Percentiles rank a stretch among this genome's conserved stretches.
These are phyloP conservation scores for Saccharomyces hybrid DNA, from an alignment of 1,139 yeast genomes.

Conservation along the genomic window DNA sequence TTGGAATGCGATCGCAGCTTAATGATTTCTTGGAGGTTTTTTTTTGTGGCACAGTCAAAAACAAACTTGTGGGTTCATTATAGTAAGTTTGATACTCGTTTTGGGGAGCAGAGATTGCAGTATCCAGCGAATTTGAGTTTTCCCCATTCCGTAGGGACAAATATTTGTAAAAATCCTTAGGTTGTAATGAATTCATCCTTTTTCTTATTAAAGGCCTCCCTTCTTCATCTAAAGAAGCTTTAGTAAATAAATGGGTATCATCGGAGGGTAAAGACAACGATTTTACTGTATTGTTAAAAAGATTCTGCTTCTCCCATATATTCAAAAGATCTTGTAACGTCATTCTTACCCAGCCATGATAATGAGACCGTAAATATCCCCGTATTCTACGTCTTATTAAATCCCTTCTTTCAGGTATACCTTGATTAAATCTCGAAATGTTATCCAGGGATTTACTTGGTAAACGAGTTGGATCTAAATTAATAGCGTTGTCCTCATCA, in stretches of 20 bases:
- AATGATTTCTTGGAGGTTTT: slow-evolving; percentile 11
- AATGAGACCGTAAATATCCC: slow-evolving; percentile 19
- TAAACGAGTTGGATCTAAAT: not conserved
- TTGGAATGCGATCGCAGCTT: slow-evolving; percentile 16
- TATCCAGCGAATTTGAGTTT: not conserved
- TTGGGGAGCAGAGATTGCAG: not conserved
- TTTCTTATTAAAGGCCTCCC: slow-evolving; percentile 5
- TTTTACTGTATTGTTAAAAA: slow-evolving; percentile 7
- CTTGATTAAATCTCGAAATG: slow-evolving; percentile 15
- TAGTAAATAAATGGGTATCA: not conserved
- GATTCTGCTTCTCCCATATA: slow-evolving; percentile 23
- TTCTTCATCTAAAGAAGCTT: slow-evolving; percentile 1
- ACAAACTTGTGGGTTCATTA: not conserved
- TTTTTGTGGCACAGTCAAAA: slow-evolving; percentile 2
- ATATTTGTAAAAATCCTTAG: not conserved
- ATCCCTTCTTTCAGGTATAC: slow-evolving; percentile 14
- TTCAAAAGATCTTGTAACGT: slow-evolving; percentile 23
- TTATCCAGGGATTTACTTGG: slow-evolving; percentile 6
- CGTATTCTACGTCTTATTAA: slow-evolving; percentile 18
- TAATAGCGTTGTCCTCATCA: not conserved
- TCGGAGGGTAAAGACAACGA: not conserved
- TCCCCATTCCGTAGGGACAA: not conserved
- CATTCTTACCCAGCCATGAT: slow-evolving; percentile 24
- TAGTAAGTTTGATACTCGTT: not conserved
- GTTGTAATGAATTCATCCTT: slow-evolving; percentile 8